Base-by-base conservation (phyloP, 805 yeast genomes). In the Starmerella powellii region DNA sequence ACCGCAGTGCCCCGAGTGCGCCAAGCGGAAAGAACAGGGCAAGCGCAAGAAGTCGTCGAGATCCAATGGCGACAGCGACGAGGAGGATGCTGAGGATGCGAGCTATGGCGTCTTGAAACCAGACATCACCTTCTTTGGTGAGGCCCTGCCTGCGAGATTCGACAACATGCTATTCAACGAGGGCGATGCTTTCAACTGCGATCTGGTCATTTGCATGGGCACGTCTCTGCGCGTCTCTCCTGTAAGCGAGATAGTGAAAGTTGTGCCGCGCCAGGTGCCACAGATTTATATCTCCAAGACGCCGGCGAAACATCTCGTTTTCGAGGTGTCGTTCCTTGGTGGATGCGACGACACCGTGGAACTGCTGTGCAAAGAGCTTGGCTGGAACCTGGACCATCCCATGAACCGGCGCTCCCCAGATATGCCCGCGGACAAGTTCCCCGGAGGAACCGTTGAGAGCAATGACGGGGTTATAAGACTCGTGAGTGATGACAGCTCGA, bases 171-270 rank as follows among this genome's bases (percentile, higher is more conserved):
- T 66, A 12, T 44, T 62, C 11, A 54, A 57, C 3, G 59, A 62
- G 16, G 68, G 70, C 33, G 95, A 87, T 56, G 66, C 78, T 6
- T 53, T 61, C 16, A 65, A 71, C 32, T 83, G 94, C 61, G 96
- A 87, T 60, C 64, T 86, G 41, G 63, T 87, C 34, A 68, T 86
- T 4, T 80, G 94, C 58, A 78, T 86, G 28, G 96, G 96, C 15
- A 86, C 96, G 0, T 85, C 95, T 17, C 67, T 86, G 50, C 83
- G 86, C 56, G 96, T 86, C 19, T 85, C 93, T 0, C 96, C 96
- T 0, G 95, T 87, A 4, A 76, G 85, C 40, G 86, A 83, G 40
- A 82, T 86, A 44, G 87, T 83, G n/a, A 78, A 83, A 48, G 67
- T 72, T 61, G 63, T 86, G 2, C 76, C 79, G 0, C 68, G 70